Base-by-base conservation (phyloP, 352 stramenopile species). In the Globisporangium recalcitrans region DNA sequence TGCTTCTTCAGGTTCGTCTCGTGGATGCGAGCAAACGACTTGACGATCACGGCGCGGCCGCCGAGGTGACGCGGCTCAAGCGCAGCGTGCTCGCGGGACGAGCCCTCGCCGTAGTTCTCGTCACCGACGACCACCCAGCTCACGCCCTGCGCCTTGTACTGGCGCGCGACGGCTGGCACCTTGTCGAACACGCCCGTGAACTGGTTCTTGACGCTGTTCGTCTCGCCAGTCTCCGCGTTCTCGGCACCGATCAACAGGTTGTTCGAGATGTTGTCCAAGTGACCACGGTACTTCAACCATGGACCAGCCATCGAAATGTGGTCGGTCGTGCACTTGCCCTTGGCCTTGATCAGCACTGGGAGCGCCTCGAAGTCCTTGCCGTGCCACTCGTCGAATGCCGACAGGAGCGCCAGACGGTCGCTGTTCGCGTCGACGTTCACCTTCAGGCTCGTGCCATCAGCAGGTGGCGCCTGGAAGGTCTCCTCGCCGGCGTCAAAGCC, bases 1-100 rank as follows among this genome's bases (percentile, higher is more conserved):
- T 98, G 91, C 87, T 98, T 98, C 88, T 98, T 98, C 70, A 98
- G 73, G 80, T 98, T 98, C 32, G 91, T 98, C 79, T 98, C 91
- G 82, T 98, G 91, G 69, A 98, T 98, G 74, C 91, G 88, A 44
- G 91, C 91, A 69, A 98, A 98, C 73, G 86, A 96, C 79, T 97
- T 97, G 38, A 96, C 86, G 46, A 98, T 94, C 46, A 98, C 88
- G 59, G 91, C 91, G 57, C 85, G 77, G 64, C 89, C 91, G 48
- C 90, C 90, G 53, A 98, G 80, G 77, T 97, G 89, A 57, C 91
- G 88, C 27, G 91, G 91, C 73, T 97, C 90, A 24, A 98, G 71
- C 56, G 91, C 91, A 13, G 91, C 91, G 75, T 98, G 91, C 74
- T 98, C 91, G 60, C 91, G 87, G 58, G 89, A 97, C 59, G 79